A percentile compares a stretch with the other conserved stretches of the same genome.
phyloP scores from a whole-genome alignment of 805 yeast genomes.

The Metschnikowia reukaufii region DNA sequence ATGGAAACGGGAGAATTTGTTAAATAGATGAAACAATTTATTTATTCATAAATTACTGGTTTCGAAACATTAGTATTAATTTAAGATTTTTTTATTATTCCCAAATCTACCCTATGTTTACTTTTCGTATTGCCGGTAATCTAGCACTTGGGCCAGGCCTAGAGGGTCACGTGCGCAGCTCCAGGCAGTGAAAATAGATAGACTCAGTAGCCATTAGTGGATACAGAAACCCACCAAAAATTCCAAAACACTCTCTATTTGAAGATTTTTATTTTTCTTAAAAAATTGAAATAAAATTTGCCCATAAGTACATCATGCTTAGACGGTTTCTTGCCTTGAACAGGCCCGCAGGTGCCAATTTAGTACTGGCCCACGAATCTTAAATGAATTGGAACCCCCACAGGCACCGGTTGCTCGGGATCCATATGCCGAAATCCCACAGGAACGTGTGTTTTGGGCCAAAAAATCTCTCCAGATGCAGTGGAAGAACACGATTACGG shows the following conservation, averaged over 20 bases:
- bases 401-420: not conserved
- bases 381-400: constrained; percentile 1
- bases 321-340: not conserved
- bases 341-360: constrained; percentile 7
- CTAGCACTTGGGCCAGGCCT: too few relatives aligned
- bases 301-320: not conserved
- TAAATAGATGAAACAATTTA: not conserved
- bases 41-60: too few relatives aligned
- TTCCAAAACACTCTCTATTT: too few relatives aligned
- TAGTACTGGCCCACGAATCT: not conserved
- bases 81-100: too few relatives aligned
- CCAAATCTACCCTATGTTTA: too few relatives aligned
- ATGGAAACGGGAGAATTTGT: too few relatives aligned
- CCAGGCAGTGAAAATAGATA: not conserved
- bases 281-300: too few relatives aligned
- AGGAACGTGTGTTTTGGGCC: constrained; percentile 7
- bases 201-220: not conserved
- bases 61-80: too few relatives aligned
- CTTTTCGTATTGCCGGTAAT: too few relatives aligned
- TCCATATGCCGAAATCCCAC: constrained; percentile 15
- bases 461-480: not conserved
- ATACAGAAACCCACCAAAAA: not conserved
- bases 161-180: not conserved
- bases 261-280: too few relatives aligned
- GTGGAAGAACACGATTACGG: constrained; percentile 7